Conservation (phyloP, 768 basidiomycete species). For the Phanerochaete sordida region DNA sequence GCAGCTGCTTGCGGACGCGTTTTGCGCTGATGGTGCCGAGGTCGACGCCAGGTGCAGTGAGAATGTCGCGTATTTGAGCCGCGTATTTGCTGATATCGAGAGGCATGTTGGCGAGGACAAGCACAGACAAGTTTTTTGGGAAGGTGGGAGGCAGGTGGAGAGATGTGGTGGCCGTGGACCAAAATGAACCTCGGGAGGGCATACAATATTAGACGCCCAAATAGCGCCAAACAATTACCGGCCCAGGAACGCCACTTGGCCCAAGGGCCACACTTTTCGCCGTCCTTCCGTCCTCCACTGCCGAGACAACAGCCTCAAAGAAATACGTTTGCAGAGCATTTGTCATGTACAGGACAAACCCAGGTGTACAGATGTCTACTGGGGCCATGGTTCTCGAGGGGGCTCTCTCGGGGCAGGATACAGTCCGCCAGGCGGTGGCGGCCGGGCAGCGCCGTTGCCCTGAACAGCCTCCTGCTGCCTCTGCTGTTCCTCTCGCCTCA, state of each 20-base stretch:
- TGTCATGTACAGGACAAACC: background rate
- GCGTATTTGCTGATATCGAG: constrained; percentile 54
- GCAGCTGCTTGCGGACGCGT: constrained; percentile 76
- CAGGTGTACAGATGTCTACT: constrained; percentile 10
- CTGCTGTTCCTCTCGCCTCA: constrained; percentile 56
- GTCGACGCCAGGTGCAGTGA: constrained; percentile 74
- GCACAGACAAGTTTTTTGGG: constrained; percentile 1
- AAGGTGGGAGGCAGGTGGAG: background rate
- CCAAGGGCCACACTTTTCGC: background rate
- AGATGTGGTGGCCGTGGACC: background rate
- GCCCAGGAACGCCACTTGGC: background rate
- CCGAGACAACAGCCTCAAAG: background rate
- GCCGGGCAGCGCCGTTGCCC: constrained; percentile 6
- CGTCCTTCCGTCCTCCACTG: background rate
- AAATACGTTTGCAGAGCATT: background rate
- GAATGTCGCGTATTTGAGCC: constrained; percentile 62
- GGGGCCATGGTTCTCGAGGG: constrained; percentile 22
- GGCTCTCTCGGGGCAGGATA: constrained; percentile 26
- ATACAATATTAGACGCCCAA: background rate
- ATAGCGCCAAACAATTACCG: constrained; percentile 1
- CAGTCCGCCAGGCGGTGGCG: constrained; percentile 11
- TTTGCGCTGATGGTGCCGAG: constrained; percentile 82
- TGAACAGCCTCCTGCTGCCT: constrained; percentile 30
- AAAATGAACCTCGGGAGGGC: background rate
- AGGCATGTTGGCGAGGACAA: constrained; percentile 33